These are phyloP conservation scores for Grosmannia clavigera DNA, from an alignment of 2,329 filamentous ascomycete species.

Conservation along the genomic window DNA sequence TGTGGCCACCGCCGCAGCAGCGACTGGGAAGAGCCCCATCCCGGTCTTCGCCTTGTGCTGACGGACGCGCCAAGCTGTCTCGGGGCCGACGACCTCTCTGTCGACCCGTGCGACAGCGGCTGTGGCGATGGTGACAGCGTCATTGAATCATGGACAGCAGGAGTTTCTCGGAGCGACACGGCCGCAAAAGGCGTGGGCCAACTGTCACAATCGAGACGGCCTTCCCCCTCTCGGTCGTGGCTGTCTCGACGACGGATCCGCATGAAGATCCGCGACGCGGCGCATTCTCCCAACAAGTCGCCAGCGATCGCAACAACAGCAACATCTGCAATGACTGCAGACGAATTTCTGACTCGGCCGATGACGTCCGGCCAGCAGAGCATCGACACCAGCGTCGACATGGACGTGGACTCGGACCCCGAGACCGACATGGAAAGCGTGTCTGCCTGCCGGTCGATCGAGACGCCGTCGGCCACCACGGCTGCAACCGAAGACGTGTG, in stretches of 20 bases:
- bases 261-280: neutral
- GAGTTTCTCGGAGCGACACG: slow-evolving; percentile 23
- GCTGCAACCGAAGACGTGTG: neutral
- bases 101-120: slow-evolving; percentile 7
- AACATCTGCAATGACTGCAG: neutral
- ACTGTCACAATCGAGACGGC: neutral
- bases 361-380: neutral
- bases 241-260: neutral
- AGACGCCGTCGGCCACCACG: neutral
- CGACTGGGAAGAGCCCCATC: slow-evolving; percentile 33
- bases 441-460: neutral
- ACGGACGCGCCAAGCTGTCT: neutral
- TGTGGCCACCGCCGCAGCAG: neutral
- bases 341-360: too few species aligned
- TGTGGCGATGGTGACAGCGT: neutral
- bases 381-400: neutral
- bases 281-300: neutral
- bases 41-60: slow-evolving; percentile 26
- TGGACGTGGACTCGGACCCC: neutral
- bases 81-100: neutral
- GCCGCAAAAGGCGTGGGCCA: slow-evolving; percentile 32
- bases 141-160: neutral
- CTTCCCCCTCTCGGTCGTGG: slow-evolving; percentile 1
- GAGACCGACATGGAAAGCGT: neutral
- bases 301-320: neutral